Base-by-base conservation (phyloP, 495 filamentous ascomycete species). In the Niebla homalea region DNA sequence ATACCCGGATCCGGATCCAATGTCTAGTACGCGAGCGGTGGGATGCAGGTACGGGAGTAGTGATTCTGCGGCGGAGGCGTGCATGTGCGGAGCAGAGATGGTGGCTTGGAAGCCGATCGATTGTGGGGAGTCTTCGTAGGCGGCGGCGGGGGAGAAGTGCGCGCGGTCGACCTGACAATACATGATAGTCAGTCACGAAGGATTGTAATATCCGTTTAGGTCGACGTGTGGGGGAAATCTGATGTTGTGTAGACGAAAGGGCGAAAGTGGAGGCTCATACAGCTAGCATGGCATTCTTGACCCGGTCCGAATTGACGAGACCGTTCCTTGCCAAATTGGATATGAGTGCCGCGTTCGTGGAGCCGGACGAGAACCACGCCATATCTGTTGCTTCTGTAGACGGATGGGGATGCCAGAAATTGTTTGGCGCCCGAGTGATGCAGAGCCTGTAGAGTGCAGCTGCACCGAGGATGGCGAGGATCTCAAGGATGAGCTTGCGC, bases 81-180 rank as follows among this genome's bases (percentile, higher is more conserved):
- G 92, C 87, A 98, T 98, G 73, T 98, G 92, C 16, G 92, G 92
- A 19, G 92, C 92, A 25, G 84, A 89, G 57, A 98, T 98, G 46
- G 93, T 98, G 46, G 92, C 92, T 15, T 63, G 57, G 64, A 85
- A 78, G 46, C 93, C 90, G 67, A 98, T 97, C 49, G 77, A 60
- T 64, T 97, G 90, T 8, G 92, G 92, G 21, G 81, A 85, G 73
- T 98, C 92, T 46, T 85, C 77, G 69, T 97, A 98, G 1, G 92
- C 77, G 5, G 59, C 48, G 18, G 80, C 75, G 4, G 73, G 74
- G 23, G 70, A 67, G 71, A 89, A 98, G 66, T 96, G 79, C 2
- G 80, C 89, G 45, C 92, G 78, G 64, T 98, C 92, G 62, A 97
- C 90, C 85, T 90, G 54, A 15, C 39, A 37, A 4, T 39, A 18